Base-by-base conservation (phyloP, 345 rosid species). In the Eucalyptus leucophloia region DNA sequence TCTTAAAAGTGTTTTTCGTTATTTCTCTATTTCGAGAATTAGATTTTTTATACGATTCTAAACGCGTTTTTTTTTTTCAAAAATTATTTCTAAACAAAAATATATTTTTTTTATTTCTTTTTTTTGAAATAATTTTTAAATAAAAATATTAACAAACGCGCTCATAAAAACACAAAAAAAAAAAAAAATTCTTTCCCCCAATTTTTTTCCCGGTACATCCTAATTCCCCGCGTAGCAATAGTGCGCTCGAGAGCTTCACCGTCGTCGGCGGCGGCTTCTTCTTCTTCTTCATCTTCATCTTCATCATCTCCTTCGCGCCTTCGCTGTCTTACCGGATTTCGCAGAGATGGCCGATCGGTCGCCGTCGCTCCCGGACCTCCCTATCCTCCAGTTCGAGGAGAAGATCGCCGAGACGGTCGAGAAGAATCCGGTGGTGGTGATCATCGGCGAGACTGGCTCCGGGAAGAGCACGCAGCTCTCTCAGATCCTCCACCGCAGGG, bases 401-500 rank as follows among this genome's bases (percentile, higher is more conserved):
- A 95, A 95, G 92, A 98, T 97, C 54, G 81, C 95, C 17, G 93
- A 94, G 88, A 95, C 96, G 7, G 96, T 98, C 49, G 95, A 94
- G 62, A 93, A 94, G 89, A 97, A 96, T 89, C 92, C 96, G 13
- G 99, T 95, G 34, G 98, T 94, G 10, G 99, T 97, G 28, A 90
- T 98, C 11, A 95, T 98, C 42, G 99, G 99, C 56, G 98, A 96
- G 94, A 95, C 99, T 16, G 99, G 99, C 42, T 97, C 99, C 6
- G 99, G 99, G 1, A 97, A 98, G 92, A 97, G 99, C 92, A 97
- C 99, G 37, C 99, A 96, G 94, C 99, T 98, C 90, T 97, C 99
- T 87, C 99, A 98, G 93, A 97, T 98, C 89, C 95, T 98, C 30
- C 95, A 93, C 93, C 95, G 98, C 37, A 91, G 92, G 49, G 99